phyloP scores from a whole-genome alignment of 306 rosid genomes.

The Vigna unguiculata region DNA sequence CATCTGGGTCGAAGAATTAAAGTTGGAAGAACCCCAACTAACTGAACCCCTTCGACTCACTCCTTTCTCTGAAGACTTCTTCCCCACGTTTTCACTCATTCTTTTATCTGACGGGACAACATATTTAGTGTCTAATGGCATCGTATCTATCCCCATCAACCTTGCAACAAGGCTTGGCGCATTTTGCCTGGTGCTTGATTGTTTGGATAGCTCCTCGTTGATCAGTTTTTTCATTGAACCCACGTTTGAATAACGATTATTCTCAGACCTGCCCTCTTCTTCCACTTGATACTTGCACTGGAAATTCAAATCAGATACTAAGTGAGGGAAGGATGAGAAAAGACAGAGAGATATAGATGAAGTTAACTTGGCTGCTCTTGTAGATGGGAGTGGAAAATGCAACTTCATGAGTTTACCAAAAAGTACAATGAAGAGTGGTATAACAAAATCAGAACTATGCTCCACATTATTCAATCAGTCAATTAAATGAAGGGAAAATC shows the following conservation, averaged over 20 bases:
- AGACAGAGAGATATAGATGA: constrained; percentile 8
- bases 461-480: constrained; percentile 33
- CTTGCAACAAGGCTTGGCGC: constrained; percentile 95
- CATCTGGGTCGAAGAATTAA: constrained; percentile 59
- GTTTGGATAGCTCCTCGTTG: constrained; percentile 76
- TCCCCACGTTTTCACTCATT: constrained; percentile 52
- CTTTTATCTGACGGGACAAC: constrained; percentile 60
- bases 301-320: constrained; percentile 47
- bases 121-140: constrained; percentile 64
- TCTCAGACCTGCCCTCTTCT: constrained; percentile 62
- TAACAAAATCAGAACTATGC: constrained; percentile 7
- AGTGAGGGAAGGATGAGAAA: constrained; percentile 28
- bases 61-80: constrained; percentile 61
- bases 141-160: constrained; percentile 91
- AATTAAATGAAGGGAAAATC: not conserved
- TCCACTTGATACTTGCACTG: constrained; percentile 62
- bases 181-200: constrained; percentile 61
- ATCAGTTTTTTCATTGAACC: constrained; percentile 92
- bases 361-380: constrained; percentile 10
- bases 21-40: constrained; percentile 57
- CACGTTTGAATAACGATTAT: constrained; percentile 55
- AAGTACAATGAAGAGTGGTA: not conserved
- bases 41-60: constrained; percentile 58
- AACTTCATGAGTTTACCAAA: constrained; percentile 16
- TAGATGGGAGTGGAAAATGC: constrained; percentile 15